Percentiles rank a stretch among this genome's conserved stretches.
These are phyloP conservation scores for Trifolium fragiferum DNA, from an alignment of 306 rosid species.

Conservation along the genomic window DNA sequence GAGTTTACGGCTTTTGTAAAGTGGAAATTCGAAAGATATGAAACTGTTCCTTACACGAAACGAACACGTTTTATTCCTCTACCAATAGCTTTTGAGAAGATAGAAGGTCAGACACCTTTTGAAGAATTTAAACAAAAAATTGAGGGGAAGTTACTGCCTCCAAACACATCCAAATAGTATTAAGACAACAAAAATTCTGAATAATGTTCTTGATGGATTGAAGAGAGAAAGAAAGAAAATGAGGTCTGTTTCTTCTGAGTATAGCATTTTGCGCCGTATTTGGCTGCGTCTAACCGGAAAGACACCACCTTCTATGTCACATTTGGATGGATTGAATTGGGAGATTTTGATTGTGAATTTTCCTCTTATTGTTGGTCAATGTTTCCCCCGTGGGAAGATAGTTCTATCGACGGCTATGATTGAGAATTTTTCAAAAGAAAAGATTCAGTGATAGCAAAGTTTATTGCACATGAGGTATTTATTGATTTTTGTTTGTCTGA, in stretches of 20 bases:
- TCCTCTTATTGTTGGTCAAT: conserved; percentile 58
- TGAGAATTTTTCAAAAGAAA: conserved; percentile 62
- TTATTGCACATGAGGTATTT: conserved; percentile 80
- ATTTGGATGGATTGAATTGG: conserved; percentile 85
- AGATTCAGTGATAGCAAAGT: conserved; percentile 49
- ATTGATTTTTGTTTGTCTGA: not conserved
- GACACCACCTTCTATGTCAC: conserved; percentile 51
- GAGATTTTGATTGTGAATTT: conserved; percentile 66
- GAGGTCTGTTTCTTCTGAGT: not conserved
- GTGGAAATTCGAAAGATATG: no score
- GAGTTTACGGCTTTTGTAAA: no score
- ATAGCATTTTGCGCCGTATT: not conserved
- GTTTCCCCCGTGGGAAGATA: conserved; percentile 85
- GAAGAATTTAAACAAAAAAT: no score
- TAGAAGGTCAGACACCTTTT: no score
- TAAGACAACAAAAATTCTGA: no score
- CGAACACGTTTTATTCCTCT: no score
- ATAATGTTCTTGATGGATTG: no score
- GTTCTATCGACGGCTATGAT: conserved; percentile 73
- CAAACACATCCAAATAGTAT: no score
- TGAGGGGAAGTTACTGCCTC: no score
- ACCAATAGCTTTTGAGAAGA: no score
- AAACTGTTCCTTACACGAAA: no score
- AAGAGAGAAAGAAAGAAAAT: not conserved
- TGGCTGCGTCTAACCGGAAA: no score